phyloP scores from a whole-genome alignment of 176 grass and related monocot species.

The Bolboschoenus planiculmis region DNA sequence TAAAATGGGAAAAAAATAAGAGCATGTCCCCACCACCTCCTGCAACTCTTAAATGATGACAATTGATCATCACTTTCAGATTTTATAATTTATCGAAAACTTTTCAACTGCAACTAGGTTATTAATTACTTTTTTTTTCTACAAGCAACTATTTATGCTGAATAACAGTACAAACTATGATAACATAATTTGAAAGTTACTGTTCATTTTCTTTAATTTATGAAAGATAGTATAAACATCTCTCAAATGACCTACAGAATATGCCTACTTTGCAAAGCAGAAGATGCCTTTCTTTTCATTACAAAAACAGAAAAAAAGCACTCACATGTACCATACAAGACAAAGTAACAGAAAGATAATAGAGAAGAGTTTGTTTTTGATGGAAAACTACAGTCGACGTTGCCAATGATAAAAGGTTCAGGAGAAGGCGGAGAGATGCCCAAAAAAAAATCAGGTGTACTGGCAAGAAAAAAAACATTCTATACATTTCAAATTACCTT shows the following conservation, averaged over 20 bases:
- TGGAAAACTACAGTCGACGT: neutral
- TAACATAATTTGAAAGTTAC: neutral
- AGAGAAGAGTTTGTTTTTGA: neutral
- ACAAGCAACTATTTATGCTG: neutral
- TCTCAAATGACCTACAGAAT: neutral
- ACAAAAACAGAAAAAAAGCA: neutral
- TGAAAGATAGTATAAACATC: neutral
- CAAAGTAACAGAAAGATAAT: neutral
- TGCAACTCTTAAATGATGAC: neutral
- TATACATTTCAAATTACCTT: conserved; percentile 29
- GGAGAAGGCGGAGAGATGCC: neutral
- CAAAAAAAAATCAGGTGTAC: neutral
- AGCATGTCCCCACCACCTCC: no score
- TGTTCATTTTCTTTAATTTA: neutral
- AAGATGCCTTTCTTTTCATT: neutral
- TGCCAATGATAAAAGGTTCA: neutral
- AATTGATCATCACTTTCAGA: neutral
- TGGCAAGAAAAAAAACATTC: neutral
- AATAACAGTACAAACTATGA: neutral
- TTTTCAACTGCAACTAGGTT: neutral
- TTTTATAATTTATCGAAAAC: neutral
- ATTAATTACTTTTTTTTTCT: neutral
- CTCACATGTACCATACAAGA: neutral
- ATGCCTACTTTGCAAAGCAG: neutral
- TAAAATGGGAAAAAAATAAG: no score